Percentiles rank a stretch among this genome's conserved stretches.
phyloP scores from a whole-genome alignment of 306 rosid species.

The Trifolium repens region DNA sequence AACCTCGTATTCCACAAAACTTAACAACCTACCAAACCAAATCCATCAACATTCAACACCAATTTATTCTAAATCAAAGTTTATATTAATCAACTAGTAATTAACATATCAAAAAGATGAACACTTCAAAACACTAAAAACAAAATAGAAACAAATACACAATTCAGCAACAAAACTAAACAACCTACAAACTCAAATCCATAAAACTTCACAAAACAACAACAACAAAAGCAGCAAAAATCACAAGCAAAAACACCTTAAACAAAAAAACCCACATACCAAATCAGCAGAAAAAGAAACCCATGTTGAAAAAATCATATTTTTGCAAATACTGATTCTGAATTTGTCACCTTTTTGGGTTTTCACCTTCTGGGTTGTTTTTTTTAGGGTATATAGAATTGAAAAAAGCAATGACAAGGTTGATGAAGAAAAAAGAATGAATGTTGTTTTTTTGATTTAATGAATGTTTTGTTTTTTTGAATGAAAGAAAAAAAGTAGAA shows the following conservation, averaged over 20 bases:
- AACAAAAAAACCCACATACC: slow-evolving; percentile 44
- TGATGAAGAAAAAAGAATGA: slow-evolving; percentile 13
- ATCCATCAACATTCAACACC: slow-evolving; percentile 15
- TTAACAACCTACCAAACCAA: slow-evolving; percentile 39
- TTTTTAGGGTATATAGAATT: slow-evolving; percentile 31
- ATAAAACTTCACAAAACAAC: background rate
- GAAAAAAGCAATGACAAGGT: slow-evolving; percentile 32
- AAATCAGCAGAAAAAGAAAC: slow-evolving; percentile 41
- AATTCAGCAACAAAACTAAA: slow-evolving; percentile 10
- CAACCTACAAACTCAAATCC: slow-evolving; percentile 34
- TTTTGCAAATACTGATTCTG: slow-evolving; percentile 15
- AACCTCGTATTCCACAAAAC: slow-evolving; percentile 16
- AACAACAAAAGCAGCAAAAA: slow-evolving; percentile 6
- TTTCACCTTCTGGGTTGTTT: background rate
- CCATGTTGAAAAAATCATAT: slow-evolving; percentile 11
- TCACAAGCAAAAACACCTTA: background rate
- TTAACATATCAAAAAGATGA: slow-evolving; percentile 13
- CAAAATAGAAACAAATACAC: slow-evolving; percentile 9
- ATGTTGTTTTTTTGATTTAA: slow-evolving; percentile 7
- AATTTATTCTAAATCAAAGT: slow-evolving; percentile 3
- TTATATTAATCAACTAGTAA: background rate
- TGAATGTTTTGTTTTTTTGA: background rate
- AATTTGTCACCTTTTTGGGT: slow-evolving; percentile 1
- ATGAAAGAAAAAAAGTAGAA: slow-evolving; percentile 7
- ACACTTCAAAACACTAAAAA: slow-evolving; percentile 10